A percentile compares a stretch with the other conserved stretches of the same genome.
Conservation (phyloP, 208 protist genomes). For the Novymonas esmeraldas region DNA sequence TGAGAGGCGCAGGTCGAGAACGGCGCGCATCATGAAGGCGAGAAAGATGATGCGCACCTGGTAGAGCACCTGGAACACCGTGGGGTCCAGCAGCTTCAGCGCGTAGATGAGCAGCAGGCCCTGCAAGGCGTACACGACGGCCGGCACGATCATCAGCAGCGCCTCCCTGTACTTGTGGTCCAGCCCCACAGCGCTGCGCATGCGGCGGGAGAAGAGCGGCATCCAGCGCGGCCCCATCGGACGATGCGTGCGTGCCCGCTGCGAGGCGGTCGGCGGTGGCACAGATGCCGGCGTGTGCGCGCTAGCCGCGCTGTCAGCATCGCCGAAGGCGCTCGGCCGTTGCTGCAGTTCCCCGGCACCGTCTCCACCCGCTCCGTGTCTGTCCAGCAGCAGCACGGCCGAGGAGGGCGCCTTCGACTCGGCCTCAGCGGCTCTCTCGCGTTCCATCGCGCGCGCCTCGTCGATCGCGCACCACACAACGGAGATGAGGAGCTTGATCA, state of each 20-base stretch:
- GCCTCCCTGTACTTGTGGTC: conserved; percentile 32
- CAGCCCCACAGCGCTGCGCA: conserved; percentile 27
- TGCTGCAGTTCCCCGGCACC: too few relatives aligned
- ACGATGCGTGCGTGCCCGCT: too few relatives aligned
- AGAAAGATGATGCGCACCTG: conserved; percentile 65
- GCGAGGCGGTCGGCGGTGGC: background rate
- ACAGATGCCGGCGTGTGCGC: too few relatives aligned
- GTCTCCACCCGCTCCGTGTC: too few relatives aligned
- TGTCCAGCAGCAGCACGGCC: too few relatives aligned
- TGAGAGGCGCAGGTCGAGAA: conserved; percentile 39
- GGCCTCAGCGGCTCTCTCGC: too few relatives aligned
- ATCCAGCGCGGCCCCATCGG: background rate
- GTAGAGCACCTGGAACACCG: conserved; percentile 65
- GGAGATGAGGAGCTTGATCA: conserved; percentile 13
- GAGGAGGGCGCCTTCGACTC: too few relatives aligned
- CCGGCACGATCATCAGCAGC: conserved; percentile 52
- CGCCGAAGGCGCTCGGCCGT: too few relatives aligned
- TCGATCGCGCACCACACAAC: conserved; percentile 20
- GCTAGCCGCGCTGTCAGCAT: too few relatives aligned
- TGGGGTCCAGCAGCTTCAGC: conserved; percentile 50
- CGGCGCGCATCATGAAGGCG: conserved; percentile 42
- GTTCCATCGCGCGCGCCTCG: conserved; percentile 6
- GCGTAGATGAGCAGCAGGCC: conserved; percentile 54
- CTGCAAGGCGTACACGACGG: conserved; percentile 58
- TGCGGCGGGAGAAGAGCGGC: background rate